Percentiles rank a stretch among this genome's conserved stretches.
phyloP scores from a whole-genome alignment of 331 rosid genomes.

The Acacia concinna region DNA sequence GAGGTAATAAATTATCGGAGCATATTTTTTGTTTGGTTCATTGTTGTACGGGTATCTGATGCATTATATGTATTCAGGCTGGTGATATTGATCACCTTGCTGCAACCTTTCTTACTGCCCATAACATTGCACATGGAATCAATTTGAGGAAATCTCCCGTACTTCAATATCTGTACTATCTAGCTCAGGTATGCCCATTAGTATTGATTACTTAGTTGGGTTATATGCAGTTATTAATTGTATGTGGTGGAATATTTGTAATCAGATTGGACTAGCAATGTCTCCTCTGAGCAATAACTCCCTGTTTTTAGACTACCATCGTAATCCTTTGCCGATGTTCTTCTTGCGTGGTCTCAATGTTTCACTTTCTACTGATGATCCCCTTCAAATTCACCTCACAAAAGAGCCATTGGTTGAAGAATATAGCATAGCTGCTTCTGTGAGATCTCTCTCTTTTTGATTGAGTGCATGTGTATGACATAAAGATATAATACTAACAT shows the following conservation, averaged over 20 bases:
- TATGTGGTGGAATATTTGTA: neutral
- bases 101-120: slow-evolving; percentile 61
- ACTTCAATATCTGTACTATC: slow-evolving; percentile 68
- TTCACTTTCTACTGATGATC: slow-evolving; percentile 79
- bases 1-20: slow-evolving; percentile 46
- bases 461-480: neutral
- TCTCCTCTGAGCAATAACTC: slow-evolving; percentile 82
- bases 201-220: neutral
- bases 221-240: neutral
- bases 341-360: slow-evolving; percentile 76
- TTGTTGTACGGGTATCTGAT: slow-evolving; percentile 1
- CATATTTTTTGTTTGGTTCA: neutral
- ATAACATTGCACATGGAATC: slow-evolving; percentile 73
- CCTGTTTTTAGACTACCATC: slow-evolving; percentile 70
- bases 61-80: slow-evolving; percentile 44
- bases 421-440: slow-evolving; percentile 78
- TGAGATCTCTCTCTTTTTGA: slow-evolving; percentile 30
- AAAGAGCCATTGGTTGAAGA: slow-evolving; percentile 82
- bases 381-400: slow-evolving; percentile 76
- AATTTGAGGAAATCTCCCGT: slow-evolving; percentile 78
- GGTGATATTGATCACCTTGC: slow-evolving; percentile 87
- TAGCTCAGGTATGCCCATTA: slow-evolving; percentile 53
- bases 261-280: slow-evolving; percentile 75
- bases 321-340: slow-evolving; percentile 68
- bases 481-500: neutral